A percentile compares a stretch with the other conserved stretches of the same genome.
Conservation (phyloP, 352 stramenopile species). For the Phytophthora meadii region DNA sequence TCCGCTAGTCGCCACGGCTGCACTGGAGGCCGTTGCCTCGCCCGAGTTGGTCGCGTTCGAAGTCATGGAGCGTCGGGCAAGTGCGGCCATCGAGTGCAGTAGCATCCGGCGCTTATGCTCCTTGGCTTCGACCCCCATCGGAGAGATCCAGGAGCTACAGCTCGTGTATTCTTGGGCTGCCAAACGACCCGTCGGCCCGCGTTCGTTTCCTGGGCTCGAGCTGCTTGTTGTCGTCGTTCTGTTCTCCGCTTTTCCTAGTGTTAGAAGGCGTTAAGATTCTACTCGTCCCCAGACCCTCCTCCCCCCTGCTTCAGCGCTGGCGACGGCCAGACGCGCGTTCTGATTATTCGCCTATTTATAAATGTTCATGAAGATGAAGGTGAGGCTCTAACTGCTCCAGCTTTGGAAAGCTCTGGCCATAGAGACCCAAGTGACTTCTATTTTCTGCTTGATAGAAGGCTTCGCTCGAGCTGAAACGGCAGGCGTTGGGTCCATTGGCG, state of each 20-base stretch:
- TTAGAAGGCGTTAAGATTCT: slow-evolving; percentile 38
- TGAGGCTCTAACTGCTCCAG: slow-evolving; percentile 19
- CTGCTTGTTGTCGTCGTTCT: slow-evolving; percentile 4
- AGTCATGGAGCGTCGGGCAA: slow-evolving; percentile 34
- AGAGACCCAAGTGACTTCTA: slow-evolving; percentile 8
- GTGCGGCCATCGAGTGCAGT: slow-evolving; percentile 45
- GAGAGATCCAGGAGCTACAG: slow-evolving; percentile 8
- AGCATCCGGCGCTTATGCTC: slow-evolving; percentile 46
- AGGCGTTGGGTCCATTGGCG: neutral
- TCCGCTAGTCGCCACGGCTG: slow-evolving; percentile 18
- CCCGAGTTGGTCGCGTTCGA: slow-evolving; percentile 6
- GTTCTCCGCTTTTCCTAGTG: slow-evolving; percentile 14
- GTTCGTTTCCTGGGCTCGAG: slow-evolving; percentile 26
- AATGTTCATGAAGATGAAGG: slow-evolving; percentile 12
- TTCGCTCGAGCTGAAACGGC: neutral
- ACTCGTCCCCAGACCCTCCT: slow-evolving; percentile 32
- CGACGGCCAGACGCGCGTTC: slow-evolving; percentile 21
- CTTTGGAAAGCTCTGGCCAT: neutral
- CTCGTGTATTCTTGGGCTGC: slow-evolving; percentile 24
- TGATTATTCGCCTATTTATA: slow-evolving; percentile 45
- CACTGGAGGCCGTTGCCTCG: slow-evolving; percentile 7
- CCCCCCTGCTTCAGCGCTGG: slow-evolving; percentile 10
- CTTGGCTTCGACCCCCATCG: slow-evolving; percentile 47
- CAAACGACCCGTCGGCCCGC: slow-evolving; percentile 24
- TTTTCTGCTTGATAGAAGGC: slow-evolving; percentile 6